Evolutionary conservation across 345 rosid species (phyloP), one percentile per base, ranked within the genome.

Genomic region (Euphorbia pulcherrima): DNA sequence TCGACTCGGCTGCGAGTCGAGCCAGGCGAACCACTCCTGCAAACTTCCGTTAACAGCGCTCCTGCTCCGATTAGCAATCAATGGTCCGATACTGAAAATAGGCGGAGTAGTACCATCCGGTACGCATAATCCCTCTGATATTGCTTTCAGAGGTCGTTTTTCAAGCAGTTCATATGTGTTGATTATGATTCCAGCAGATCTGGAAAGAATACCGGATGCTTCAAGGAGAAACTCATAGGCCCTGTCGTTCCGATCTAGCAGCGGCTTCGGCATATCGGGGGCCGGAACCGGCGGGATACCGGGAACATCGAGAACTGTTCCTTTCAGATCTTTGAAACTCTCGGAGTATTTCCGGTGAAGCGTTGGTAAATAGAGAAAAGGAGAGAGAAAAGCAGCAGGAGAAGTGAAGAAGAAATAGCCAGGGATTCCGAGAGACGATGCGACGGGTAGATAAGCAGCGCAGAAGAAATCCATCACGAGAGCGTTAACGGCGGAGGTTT

Each of bases 81-180:
- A 50, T 6, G 90, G 92, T 7, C 92, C 97, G 9, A 88, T 68
- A 14, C 87, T 81, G 68, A 77, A 83, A 16, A 86, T 7, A 0
- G 83, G 86, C 5, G 88, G 78, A 2, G 79, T 81, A 7, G 67
- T 65, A 7, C 60, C 55, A 20, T 77, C 57, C 0, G 75, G 82
- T 1, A 83, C 69, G 55, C 88, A 79, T 10, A 65, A n/a, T 4
- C 90, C 97, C 8, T 82, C 83, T 29, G 56, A 20, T 8, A 80
- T 68, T 1, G 90, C 82, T 62, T 66, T 67, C 1, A 76, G 33
- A 11, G 75, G 75, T 71, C 78, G 74, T 0, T 66, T 30, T 74
- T 90, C 95, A 12, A 90, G 85, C 20, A 51, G 39, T 6, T 83
- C 86, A 37, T 83, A 90, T 2, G 88, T 76, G 80, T 90, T 87